These are phyloP conservation scores for Yarrowia sp. DNA, from an alignment of 805 yeast genomes.

Conservation along the genomic window DNA sequence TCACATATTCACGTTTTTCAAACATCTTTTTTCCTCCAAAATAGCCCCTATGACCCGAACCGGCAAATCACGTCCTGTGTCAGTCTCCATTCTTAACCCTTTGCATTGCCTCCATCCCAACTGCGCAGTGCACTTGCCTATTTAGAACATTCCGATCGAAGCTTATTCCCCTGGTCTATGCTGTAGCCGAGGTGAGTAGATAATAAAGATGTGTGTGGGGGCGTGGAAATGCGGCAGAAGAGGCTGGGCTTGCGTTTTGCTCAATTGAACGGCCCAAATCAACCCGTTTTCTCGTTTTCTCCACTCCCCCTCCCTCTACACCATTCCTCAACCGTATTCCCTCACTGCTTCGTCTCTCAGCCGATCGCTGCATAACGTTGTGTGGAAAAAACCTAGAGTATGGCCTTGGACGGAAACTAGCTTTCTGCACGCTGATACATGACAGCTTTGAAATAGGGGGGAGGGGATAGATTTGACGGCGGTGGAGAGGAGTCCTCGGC, in stretches of 20 bases:
- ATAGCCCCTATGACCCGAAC: too few species aligned
- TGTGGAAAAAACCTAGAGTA: not conserved
- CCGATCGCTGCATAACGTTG: slow-evolving; percentile 21
- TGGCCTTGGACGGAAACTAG: not conserved
- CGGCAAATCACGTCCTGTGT: not conserved
- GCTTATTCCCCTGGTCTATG: not conserved
- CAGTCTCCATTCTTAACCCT: not conserved
- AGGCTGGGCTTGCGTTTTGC: not conserved
- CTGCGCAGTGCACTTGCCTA: slow-evolving; percentile 26
- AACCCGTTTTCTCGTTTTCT: too few species aligned
- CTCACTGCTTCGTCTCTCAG: slow-evolving; percentile 6
- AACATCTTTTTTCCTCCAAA: too few species aligned
- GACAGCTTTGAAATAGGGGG: not conserved
- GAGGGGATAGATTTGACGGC: not conserved
- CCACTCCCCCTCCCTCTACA: too few species aligned
- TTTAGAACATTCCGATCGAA: slow-evolving; percentile 23
- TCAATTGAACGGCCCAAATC: not conserved
- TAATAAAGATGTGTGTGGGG: not conserved
- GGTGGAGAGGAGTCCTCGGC: too few species aligned
- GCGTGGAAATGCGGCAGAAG: not conserved
- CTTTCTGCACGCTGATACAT: not conserved
- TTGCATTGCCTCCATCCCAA: slow-evolving; percentile 28
- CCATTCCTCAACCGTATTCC: slow-evolving; percentile 25
- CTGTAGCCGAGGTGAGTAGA: slow-evolving; percentile 10
- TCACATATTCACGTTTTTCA: too few species aligned